Evolutionary conservation across 805 yeast genomes (phyloP).

Genomic region (Yamadazyma nakazawae): DNA sequence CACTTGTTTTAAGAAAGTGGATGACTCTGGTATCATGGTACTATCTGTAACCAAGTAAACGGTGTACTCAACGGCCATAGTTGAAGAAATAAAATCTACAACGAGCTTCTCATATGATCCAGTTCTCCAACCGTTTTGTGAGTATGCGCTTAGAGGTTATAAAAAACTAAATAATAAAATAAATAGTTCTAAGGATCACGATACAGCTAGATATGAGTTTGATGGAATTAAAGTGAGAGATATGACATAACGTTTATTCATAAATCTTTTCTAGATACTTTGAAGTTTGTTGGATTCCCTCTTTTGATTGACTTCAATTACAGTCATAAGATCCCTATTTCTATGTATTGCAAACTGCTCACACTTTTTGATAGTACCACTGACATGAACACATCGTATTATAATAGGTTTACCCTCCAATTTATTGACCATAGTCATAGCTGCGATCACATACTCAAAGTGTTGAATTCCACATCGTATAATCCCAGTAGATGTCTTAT

Average conservation of each 20-base stretch:
- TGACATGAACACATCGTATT: constrained; percentile 61
- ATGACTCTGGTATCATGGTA: constrained; percentile 58
- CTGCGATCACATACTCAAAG: constrained; percentile 59
- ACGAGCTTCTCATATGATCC: neutral
- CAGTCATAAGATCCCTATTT: constrained; percentile 36
- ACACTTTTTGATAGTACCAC: constrained; percentile 86
- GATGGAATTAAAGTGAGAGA: neutral
- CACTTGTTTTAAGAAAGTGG: constrained; percentile 57
- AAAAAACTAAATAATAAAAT: no score
- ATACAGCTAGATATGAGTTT: no score
- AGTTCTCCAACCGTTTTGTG: constrained; percentile 3
- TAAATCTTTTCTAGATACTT: neutral
- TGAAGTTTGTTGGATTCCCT: constrained; percentile 4
- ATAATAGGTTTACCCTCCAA: constrained; percentile 51
- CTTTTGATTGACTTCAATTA: constrained; percentile 3
- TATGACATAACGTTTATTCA: neutral
- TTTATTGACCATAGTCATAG: constrained; percentile 53
- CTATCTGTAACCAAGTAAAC: constrained; percentile 81
- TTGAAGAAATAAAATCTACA: neutral
- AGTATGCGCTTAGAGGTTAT: constrained; percentile 8
- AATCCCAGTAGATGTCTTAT: constrained; percentile 80
- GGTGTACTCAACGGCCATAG: constrained; percentile 45
- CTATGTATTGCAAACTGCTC: constrained; percentile 61
- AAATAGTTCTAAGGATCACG: no score
- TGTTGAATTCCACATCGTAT: constrained; percentile 70